A percentile compares a stretch with the other conserved stretches of the same genome.
Conservation (phyloP, 805 yeast genomes). For the Starmerella roubikii region DNA sequence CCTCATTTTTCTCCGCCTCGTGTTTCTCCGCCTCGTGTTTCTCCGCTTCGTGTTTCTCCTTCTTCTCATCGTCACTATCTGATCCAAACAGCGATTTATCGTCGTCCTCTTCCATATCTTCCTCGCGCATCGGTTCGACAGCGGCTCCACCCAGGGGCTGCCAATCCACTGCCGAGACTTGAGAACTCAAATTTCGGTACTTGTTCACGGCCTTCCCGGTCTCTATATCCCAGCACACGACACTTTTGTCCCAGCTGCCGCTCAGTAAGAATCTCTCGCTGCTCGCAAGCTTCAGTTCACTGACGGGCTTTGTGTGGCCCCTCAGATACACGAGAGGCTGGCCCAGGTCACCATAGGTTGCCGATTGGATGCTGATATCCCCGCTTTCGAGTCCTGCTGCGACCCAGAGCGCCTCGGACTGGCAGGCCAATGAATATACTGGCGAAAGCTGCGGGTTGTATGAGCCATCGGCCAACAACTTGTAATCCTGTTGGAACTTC, state of each 20-base stretch:
- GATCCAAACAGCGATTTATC: conserved; percentile 41
- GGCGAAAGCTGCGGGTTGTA: conserved; percentile 48
- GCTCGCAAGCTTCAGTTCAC: conserved; percentile 50
- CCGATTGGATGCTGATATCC: conserved; percentile 73
- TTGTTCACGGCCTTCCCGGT: conserved; percentile 43
- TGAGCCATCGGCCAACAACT: conserved; percentile 26
- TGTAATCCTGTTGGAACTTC: conserved; percentile 33
- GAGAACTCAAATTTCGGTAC: conserved; percentile 55
- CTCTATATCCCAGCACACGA: conserved; percentile 75
- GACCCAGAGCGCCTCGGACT: conserved; percentile 71
- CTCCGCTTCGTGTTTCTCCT: conserved; percentile 10
- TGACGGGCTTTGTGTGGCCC: conserved; percentile 60
- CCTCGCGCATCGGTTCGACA: conserved; percentile 7
- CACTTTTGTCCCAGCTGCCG: conserved; percentile 81
- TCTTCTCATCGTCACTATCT: conserved; percentile 24
- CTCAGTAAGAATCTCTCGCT: conserved; percentile 53
- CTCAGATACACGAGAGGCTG: conserved; percentile 60
- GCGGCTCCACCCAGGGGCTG: conserved; percentile 22
- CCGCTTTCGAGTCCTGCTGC: conserved; percentile 66
- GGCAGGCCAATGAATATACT: conserved; percentile 75
- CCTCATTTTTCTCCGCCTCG: conserved; percentile 23
- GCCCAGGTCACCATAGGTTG: conserved; percentile 67
- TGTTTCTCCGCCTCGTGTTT: conserved; percentile 21
- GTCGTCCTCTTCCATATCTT: conserved; percentile 16
- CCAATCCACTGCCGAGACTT: conserved; percentile 60